Evolutionary conservation across 306 rosid genomes (phyloP).

Genomic region (Castanopsis chinensis): DNA sequence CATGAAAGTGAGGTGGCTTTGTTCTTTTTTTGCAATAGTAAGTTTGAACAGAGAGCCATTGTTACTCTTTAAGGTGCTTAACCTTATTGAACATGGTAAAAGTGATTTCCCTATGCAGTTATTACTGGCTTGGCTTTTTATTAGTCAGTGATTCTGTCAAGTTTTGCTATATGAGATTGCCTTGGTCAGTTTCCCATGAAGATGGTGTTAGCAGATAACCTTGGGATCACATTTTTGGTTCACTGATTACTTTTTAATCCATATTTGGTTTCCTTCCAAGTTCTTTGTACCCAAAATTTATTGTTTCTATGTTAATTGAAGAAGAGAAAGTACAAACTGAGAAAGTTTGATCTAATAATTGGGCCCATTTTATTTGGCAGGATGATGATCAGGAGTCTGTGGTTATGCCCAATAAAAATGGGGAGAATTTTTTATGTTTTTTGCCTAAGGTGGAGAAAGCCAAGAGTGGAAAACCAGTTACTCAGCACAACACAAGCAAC

Average conservation of each 20-base stretch:
- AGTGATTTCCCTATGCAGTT: neutral
- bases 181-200: neutral
- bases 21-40: neutral
- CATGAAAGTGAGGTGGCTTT: neutral
- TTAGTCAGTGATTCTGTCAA: neutral
- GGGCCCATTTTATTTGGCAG: conserved; percentile 38
- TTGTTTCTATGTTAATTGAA: neutral
- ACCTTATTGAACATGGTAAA: neutral
- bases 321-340: neutral
- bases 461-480: conserved; percentile 56
- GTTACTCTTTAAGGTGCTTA: neutral
- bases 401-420: conserved; percentile 68
- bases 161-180: neutral
- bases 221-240: neutral
- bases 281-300: neutral
- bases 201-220: neutral
- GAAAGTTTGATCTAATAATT: neutral
- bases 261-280: neutral
- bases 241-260: neutral
- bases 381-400: conserved; percentile 83
- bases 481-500: conserved; percentile 70
- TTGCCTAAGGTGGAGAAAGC: conserved; percentile 88
- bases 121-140: conserved; percentile 5
- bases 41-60: neutral
- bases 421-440: conserved; percentile 70